Evolutionary conservation across 2,329 filamentous ascomycete genomes (phyloP), one percentile per base, ranked within the genome.

Genomic region (Penicillium thymicola): DNA sequence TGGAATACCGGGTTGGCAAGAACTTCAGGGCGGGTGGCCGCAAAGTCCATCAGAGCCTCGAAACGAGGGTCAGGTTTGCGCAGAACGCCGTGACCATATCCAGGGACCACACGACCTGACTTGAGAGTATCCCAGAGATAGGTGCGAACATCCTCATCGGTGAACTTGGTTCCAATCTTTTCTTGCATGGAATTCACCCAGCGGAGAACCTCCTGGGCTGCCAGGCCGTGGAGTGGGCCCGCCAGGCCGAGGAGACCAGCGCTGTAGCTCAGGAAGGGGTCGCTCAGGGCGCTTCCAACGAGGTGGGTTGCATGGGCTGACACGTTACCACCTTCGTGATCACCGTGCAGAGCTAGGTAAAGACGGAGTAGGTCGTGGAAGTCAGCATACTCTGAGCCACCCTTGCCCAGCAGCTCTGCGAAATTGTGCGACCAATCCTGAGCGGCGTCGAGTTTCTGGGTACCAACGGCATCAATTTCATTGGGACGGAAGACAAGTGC

Each of bases 361-460:
- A 99, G 81, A 66, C 94, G 86, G 61, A 99, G 84, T 21, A 99
- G 83, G 70, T 99, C 94, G 74, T 97, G 93, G 83, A 99, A 72
- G 59, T 76, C 67, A 57, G 70, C 51, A 67, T 97, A 88, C 76
- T 96, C 82, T 75, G 88, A 85, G 65, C 92, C 91, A 49, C 88
- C 85, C 80, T 95, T 96, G 70, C 93, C 93, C 52, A 97, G 85
- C 86, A 97, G 92, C 64, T 92, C 90, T 44, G 94, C 94, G 70
- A 97, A 99, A 83, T 99, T 99, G 82, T 97, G 96, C 0, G 92
- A 89, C 94, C 94, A 99, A 77, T 99, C 94, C 78, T 97, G 90
- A 65, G 89, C 83, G 56, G 85, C 76, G 68, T 99, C 92, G 48
- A 95, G 70, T 81, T 74, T 89, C 80, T 66, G 88, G 84, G 9